phyloP scores from a whole-genome alignment of 2,329 filamentous ascomycete species.

The Pseudocercospora fuligena region DNA sequence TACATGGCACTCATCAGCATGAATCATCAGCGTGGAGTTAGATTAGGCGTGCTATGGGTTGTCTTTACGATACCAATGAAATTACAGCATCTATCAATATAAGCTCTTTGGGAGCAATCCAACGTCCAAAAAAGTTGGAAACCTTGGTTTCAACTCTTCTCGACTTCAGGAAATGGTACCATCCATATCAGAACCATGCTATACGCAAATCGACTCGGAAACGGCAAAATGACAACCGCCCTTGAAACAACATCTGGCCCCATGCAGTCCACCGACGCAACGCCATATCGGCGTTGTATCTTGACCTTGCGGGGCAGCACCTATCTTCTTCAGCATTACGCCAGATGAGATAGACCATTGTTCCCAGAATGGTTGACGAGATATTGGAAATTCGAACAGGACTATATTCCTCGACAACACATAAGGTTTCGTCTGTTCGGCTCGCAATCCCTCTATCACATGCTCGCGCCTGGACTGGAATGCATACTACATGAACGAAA shows the following conservation, averaged over 20 bases:
- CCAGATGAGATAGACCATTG: background rate
- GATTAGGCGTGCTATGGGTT: background rate
- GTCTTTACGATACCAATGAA: constrained; percentile 13
- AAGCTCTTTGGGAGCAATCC: no score
- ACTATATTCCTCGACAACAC: no score
- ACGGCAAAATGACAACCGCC: background rate
- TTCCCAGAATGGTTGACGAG: background rate
- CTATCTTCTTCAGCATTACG: background rate
- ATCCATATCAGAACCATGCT: no score
- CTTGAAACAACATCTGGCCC: background rate
- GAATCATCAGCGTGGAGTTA: constrained; percentile 9
- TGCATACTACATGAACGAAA: no score
- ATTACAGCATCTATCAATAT: background rate
- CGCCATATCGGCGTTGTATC: background rate
- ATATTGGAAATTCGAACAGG: no score
- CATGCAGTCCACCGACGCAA: no score
- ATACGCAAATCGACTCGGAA: background rate
- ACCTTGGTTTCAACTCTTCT: no score
- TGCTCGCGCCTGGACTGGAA: no score
- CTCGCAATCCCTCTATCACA: no score
- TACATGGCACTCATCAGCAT: constrained; percentile 7
- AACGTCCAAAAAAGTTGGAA: no score
- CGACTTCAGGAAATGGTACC: no score
- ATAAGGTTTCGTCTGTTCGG: no score
- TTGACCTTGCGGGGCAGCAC: accelerated